Evolutionary conservation across 2,329 filamentous ascomycete genomes (phyloP).

Genomic region (Curvularia verruculosa): DNA sequence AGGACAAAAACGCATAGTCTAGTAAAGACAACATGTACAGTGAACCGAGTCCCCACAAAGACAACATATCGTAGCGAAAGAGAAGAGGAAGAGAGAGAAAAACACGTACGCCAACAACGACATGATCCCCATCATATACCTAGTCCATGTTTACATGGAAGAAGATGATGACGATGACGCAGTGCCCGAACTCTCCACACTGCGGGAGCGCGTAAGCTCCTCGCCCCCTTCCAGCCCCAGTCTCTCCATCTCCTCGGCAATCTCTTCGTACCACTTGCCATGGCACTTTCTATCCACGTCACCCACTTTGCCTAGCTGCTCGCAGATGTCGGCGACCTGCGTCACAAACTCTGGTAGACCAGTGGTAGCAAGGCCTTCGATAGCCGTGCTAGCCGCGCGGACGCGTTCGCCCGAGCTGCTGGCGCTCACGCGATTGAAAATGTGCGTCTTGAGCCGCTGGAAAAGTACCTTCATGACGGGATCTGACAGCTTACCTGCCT

Average conservation of each 20-base stretch:
- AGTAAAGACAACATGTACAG: not conserved
- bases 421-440: conserved; percentile 68
- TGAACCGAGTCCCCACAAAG: not conserved
- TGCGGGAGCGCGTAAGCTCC: conserved; percentile 34
- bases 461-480: conserved; percentile 72
- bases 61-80: not conserved
- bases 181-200: conserved; percentile 30
- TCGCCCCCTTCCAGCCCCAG: conserved; percentile 41
- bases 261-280: conserved; percentile 71
- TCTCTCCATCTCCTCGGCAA: conserved; percentile 62
- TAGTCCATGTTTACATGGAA: conserved; percentile 1
- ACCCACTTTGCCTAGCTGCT: conserved; percentile 69
- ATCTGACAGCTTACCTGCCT: conserved; percentile 59
- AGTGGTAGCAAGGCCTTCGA: conserved; percentile 70
- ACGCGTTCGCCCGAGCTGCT: conserved; percentile 73
- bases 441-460: conserved; percentile 69
- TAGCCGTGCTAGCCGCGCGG: conserved; percentile 69
- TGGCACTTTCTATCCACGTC: conserved; percentile 72
- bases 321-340: conserved; percentile 71
- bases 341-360: conserved; percentile 77
- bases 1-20: conserved; percentile 2
- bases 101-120: not conserved
- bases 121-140: not conserved
- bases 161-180: conserved; percentile 1
- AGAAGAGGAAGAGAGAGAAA: not conserved